Evolutionary conservation across 2,329 filamentous ascomycete species (phyloP).

Genomic region (Apiospora marii): DNA sequence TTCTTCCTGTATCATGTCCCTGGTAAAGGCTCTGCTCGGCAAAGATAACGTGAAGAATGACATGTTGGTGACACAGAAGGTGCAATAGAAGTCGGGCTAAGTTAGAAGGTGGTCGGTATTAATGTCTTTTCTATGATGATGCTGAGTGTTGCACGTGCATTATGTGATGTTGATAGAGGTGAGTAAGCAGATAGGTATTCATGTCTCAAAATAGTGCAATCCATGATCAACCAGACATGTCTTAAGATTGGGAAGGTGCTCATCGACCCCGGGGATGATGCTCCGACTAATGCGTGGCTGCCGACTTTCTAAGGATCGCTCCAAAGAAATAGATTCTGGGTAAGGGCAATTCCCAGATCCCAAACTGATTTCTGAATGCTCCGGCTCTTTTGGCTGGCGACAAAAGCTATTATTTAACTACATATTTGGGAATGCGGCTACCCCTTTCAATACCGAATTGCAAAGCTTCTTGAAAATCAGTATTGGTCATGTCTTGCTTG

Average conservation of each 20-base stretch:
- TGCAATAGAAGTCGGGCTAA: not conserved
- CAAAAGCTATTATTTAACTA: too few relatives aligned
- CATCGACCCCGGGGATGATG: not conserved
- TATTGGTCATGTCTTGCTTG: too few relatives aligned
- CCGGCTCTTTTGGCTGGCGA: too few relatives aligned
- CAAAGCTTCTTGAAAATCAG: too few relatives aligned
- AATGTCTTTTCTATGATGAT: conserved; percentile 1
- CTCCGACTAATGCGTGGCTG: not conserved
- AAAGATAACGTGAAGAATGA: conserved; percentile 2
- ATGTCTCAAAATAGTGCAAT: not conserved
- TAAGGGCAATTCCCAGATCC: too few relatives aligned
- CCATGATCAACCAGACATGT: not conserved
- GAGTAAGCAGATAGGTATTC: too few relatives aligned
- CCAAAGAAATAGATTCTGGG: not conserved
- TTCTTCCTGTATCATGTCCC: not conserved
- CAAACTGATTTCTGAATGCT: too few relatives aligned
- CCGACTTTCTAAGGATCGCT: not conserved
- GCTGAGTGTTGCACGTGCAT: not conserved
- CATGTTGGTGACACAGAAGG: not conserved
- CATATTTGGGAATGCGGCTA: too few relatives aligned
- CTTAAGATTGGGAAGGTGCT: not conserved
- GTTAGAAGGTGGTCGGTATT: not conserved
- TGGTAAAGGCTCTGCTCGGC: not conserved
- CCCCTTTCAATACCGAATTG: too few relatives aligned
- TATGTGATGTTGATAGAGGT: not conserved